Conservation (phyloP, 257 asterid genomes). For the Craterostigma plantagineum region DNA sequence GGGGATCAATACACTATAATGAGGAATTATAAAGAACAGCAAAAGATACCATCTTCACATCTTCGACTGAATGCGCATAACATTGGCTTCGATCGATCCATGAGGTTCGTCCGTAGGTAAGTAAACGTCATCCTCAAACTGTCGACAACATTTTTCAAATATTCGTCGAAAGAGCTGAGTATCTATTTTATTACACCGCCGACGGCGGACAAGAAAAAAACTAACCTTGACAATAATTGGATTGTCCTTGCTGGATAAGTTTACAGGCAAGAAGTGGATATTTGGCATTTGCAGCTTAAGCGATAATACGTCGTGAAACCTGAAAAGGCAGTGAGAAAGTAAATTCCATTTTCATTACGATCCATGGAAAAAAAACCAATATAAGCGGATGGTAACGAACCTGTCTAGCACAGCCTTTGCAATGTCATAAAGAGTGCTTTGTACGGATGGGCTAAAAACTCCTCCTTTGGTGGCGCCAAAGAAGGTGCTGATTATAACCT, state of each 20-base stretch:
- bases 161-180: neutral
- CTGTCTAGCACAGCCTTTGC: conserved; percentile 73
- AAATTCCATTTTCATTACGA: no score
- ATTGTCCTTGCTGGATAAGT: conserved; percentile 68
- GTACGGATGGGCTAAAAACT: conserved; percentile 94
- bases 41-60: conserved; percentile 21
- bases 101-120: conserved; percentile 93
- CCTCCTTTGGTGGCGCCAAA: conserved; percentile 65
- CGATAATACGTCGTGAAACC: conserved; percentile 63
- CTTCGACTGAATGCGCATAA: conserved; percentile 59
- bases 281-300: conserved; percentile 81
- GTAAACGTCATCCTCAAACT: conserved; percentile 86
- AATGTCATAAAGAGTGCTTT: conserved; percentile 68
- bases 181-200: no score
- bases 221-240: conserved; percentile 67
- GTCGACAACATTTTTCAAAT: conserved; percentile 10
- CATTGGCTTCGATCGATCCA: conserved; percentile 80
- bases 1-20: no score
- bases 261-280: conserved; percentile 83
- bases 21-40: no score
- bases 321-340: conserved; percentile 22
- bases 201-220: neutral
- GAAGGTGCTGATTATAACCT: conserved; percentile 46
- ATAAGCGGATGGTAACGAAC: conserved; percentile 14
- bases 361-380: no score